Evolutionary conservation across 495 filamentous ascomycete species (phyloP).

Genomic region (Xylaria sp.): DNA sequence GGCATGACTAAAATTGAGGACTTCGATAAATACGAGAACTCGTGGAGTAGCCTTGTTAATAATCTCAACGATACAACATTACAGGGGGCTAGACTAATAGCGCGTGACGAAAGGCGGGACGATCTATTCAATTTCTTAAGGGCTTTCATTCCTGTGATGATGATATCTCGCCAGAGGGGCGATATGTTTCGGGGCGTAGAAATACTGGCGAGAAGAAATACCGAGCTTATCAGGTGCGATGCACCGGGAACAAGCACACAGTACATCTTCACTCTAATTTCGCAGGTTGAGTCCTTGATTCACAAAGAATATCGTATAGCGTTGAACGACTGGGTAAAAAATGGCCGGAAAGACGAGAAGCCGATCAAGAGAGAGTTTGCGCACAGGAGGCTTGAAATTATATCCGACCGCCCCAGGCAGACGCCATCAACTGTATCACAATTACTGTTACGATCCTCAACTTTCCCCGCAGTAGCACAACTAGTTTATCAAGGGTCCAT

Average conservation of each 20-base stretch:
- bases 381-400: background rate
- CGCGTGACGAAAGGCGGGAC: background rate
- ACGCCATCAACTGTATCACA: background rate
- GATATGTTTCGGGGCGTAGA: background rate
- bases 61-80: background rate
- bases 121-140: background rate
- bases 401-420: background rate
- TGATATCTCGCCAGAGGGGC: background rate
- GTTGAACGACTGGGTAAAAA: background rate
- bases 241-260: too few relatives aligned
- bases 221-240: background rate
- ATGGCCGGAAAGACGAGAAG: background rate
- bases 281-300: background rate
- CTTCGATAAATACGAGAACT: background rate
- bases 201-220: background rate
- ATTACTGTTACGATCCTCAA: background rate
- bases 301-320: background rate
- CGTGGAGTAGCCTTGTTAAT: background rate
- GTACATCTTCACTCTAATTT: background rate
- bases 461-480: background rate
- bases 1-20: background rate
- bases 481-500: background rate
- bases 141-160: background rate
- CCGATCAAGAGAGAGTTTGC: background rate
- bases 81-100: background rate